Evolutionary conservation across 805 yeast species (phyloP), one percentile per base, ranked within the genome.

Genomic region (Saccharomycopsis fibuligera): DNA sequence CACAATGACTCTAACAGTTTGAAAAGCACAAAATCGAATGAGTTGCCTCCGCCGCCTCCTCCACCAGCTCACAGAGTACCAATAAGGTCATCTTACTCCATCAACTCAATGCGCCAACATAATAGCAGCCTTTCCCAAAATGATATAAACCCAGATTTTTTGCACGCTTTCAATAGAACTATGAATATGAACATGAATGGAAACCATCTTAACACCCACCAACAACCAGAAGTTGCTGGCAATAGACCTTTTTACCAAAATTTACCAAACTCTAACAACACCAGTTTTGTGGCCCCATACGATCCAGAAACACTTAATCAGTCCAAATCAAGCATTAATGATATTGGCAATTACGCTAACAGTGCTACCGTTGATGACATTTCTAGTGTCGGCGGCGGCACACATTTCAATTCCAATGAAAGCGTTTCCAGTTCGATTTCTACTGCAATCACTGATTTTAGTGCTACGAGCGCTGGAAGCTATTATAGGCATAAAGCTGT

Each of bases 401-500:
- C 48, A 23, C 33, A 27, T 16, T 53, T 52, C 39, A 47, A 49
- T n/a, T 49, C 52, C 3, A 47, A 48, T 6, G 53, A 47, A 8
- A 45, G 50, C 35, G 55, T 52, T 6, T 25, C 49, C 10, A 49
- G 55, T 36, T 49, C 54, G 35, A 67, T 73, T 45, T 64, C 72
- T 25, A 69, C 76, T 2, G 60, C 69, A 8, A 62, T 73, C 65
- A 73, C 77, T 31, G 93, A 86, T 61, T 74, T 85, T 54, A 84
- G 93, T 66, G 96, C 96, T 3, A 85, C 96, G 0, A 83, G 93
- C 54, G 95, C 96, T 1, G 95, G 95, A 0, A 85, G 95, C 27
- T 79, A 80, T 50, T 79, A 81, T 41, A 75, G 95, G 59, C 95
- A 87, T 61, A 83, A 75, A 57, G 71, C 68, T 59, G 44, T 16